These are phyloP conservation scores for Nicotiana otophora DNA, from an alignment of 257 asterid genomes.

Conservation along the genomic window DNA sequence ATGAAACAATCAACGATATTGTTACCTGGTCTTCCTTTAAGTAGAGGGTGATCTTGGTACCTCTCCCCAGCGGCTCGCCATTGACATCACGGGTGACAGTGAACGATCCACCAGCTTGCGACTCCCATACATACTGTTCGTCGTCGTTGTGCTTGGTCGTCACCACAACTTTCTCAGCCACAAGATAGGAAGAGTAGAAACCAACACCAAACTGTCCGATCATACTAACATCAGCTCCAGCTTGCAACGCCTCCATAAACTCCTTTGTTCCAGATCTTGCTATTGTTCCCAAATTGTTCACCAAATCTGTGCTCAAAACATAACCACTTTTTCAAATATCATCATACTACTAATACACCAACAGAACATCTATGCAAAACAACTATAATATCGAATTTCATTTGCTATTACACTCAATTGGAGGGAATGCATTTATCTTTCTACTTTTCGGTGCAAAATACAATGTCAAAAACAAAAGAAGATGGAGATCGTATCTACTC, in stretches of 20 bases:
- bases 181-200: background rate
- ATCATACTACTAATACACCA: background rate
- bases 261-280: slow-evolving; percentile 22
- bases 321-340: background rate
- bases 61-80: background rate
- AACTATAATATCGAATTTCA: background rate
- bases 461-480: too few relatives aligned
- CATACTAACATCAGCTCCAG: slow-evolving; percentile 25
- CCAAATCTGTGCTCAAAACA: background rate
- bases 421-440: too few relatives aligned
- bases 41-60: background rate
- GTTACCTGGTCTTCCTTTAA: background rate
- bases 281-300: slow-evolving; percentile 15
- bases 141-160: slow-evolving; percentile 3
- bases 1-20: background rate
- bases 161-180: background rate
- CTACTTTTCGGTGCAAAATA: too few relatives aligned
- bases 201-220: slow-evolving; percentile 12
- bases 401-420: background rate
- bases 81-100: background rate
- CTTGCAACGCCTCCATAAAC: slow-evolving; percentile 17
- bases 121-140: background rate
- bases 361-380: background rate
- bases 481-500: too few relatives aligned
- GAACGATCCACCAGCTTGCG: background rate